phyloP scores from a whole-genome alignment of 2,329 filamentous ascomycete species.

The Colletotrichum caudatum region DNA sequence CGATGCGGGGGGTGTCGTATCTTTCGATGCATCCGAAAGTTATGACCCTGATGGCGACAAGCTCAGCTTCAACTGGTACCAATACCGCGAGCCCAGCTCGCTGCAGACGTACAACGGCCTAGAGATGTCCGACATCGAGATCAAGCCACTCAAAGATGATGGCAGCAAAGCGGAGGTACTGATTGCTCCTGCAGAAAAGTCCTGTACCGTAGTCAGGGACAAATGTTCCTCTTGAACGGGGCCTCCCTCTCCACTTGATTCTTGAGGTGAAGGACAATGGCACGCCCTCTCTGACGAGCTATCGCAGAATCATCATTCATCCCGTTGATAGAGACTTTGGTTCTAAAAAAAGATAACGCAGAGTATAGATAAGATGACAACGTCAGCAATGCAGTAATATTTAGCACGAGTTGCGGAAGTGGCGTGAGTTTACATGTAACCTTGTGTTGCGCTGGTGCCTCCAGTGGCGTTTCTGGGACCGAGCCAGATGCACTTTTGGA shows the following conservation, averaged over 20 bases:
- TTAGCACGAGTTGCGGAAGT: background rate
- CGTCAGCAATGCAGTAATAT: background rate
- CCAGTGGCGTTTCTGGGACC: background rate
- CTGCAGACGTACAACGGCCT: constrained; percentile 56
- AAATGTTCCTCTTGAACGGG: constrained; percentile 46
- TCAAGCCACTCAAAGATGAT: constrained; percentile 45
- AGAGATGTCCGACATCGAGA: constrained; percentile 54
- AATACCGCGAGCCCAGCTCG: constrained; percentile 55
- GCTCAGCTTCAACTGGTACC: constrained; percentile 62
- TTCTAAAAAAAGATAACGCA: background rate
- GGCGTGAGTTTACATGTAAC: background rate
- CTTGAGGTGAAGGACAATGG: constrained; percentile 61
- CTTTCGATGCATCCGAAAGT: constrained; percentile 58
- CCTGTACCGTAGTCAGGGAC: constrained; percentile 44
- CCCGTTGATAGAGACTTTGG: constrained; percentile 46
- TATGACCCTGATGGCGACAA: constrained; percentile 60
- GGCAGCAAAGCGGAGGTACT: constrained; percentile 37
- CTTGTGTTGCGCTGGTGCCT: background rate
- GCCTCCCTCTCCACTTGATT: constrained; percentile 62
- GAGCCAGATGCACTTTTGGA: too few relatives aligned
- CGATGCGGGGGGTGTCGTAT: constrained; percentile 54
- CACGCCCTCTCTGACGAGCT: constrained; percentile 58
- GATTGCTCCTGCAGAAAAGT: constrained; percentile 51
- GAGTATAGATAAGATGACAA: background rate
- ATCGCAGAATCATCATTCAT: constrained; percentile 58